These are phyloP conservation scores for Calocybe cyanea DNA, from an alignment of 768 basidiomycete genomes.

Conservation along the genomic window DNA sequence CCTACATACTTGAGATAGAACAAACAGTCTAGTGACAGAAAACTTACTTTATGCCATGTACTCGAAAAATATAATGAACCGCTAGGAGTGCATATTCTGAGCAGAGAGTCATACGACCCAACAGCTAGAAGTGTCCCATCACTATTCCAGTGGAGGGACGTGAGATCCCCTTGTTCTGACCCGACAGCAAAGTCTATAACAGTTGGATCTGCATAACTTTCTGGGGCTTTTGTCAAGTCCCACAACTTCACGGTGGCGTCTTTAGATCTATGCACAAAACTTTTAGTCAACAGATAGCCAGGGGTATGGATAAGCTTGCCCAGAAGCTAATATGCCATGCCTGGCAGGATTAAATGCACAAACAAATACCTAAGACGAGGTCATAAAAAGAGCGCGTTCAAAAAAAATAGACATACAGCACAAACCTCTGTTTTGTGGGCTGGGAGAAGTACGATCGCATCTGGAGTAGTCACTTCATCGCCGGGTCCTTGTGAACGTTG, in stretches of 20 bases:
- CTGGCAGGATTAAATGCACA: conserved; percentile 74
- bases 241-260: conserved; percentile 74
- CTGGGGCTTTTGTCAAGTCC: conserved; percentile 50
- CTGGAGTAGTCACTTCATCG: conserved; percentile 38
- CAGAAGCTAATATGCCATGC: conserved; percentile 62
- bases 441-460: conserved; percentile 42
- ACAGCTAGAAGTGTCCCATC: conserved; percentile 74
- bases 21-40: conserved; percentile 18
- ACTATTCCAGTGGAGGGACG: conserved; percentile 72
- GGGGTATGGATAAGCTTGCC: conserved; percentile 42
- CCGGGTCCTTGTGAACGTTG: conserved; percentile 35
- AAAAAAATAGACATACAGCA: background rate
- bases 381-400: background rate
- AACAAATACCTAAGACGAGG: conserved; percentile 60
- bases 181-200: conserved; percentile 48
- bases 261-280: conserved; percentile 52
- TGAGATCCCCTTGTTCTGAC: conserved; percentile 57
- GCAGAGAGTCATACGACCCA: conserved; percentile 70
- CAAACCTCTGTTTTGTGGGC: conserved; percentile 63
- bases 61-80: conserved; percentile 65
- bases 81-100: conserved; percentile 60
- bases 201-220: conserved; percentile 25
- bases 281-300: conserved; percentile 8
- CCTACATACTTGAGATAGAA: conserved; percentile 47
- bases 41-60: conserved; percentile 60